These are phyloP conservation scores for Kwoniella shivajii DNA, from an alignment of 1,284 basidiomycete genomes.

Conservation along the genomic window DNA sequence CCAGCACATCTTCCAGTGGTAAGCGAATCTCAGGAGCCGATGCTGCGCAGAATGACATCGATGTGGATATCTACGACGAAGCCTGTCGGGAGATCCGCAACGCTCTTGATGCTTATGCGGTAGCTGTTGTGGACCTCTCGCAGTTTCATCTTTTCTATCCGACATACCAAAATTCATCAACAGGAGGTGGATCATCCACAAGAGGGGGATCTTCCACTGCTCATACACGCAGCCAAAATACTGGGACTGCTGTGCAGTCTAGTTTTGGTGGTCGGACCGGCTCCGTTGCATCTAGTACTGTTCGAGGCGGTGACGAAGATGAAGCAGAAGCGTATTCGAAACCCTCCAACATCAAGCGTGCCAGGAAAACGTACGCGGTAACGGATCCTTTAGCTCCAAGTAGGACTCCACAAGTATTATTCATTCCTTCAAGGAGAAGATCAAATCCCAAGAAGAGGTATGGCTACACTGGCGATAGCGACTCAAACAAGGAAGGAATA, in stretches of 20 bases:
- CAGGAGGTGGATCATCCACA: slow-evolving; percentile 22
- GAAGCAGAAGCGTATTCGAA: slow-evolving; percentile 22
- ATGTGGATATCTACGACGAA: slow-evolving; percentile 39
- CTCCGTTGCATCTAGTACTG: slow-evolving; percentile 1
- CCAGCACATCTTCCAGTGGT: slow-evolving; percentile 7
- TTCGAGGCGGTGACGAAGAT: slow-evolving; percentile 4
- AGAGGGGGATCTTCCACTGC: slow-evolving; percentile 10
- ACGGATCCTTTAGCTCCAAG: slow-evolving; percentile 32
- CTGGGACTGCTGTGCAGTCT: slow-evolving; percentile 2
- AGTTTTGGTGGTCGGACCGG: not conserved
- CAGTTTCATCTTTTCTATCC: slow-evolving; percentile 50
- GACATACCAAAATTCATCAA: slow-evolving; percentile 34
- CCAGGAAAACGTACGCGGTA: slow-evolving; percentile 29
- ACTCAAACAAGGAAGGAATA: not conserved
- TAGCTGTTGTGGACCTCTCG: slow-evolving; percentile 43
- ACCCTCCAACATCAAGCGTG: slow-evolving; percentile 18
- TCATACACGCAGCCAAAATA: slow-evolving; percentile 3
- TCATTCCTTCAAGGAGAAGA: slow-evolving; percentile 28
- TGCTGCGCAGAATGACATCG: slow-evolving; percentile 16
- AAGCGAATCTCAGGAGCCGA: slow-evolving; percentile 35
- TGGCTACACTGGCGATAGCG: not conserved
- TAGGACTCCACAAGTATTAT: slow-evolving; percentile 42
- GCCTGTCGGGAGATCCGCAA: slow-evolving; percentile 42
- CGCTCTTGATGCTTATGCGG: slow-evolving; percentile 43
- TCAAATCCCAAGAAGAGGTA: slow-evolving; percentile 8